These are phyloP conservation scores for Phytopythium litorale DNA, from an alignment of 352 stramenopile species.

Conservation along the genomic window DNA sequence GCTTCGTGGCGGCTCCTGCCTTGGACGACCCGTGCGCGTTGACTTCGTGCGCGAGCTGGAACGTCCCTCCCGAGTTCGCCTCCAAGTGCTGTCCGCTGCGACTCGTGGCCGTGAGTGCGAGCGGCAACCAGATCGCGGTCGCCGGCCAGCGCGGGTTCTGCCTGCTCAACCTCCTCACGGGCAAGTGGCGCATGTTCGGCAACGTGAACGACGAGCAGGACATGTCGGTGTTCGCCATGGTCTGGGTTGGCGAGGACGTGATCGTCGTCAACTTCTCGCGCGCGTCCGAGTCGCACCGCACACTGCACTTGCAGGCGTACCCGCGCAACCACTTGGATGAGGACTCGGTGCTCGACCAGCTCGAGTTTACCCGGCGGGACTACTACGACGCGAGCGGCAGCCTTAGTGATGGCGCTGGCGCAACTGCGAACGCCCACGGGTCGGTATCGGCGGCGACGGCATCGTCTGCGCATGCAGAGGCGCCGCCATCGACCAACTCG, in stretches of 20 bases:
- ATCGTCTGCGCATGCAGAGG: not conserved
- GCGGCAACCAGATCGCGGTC: slow-evolving; percentile 58
- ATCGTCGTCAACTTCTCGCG: slow-evolving; percentile 63
- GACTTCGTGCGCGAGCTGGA: slow-evolving; percentile 55
- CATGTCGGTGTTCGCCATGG: slow-evolving; percentile 53
- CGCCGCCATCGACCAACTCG: not conserved
- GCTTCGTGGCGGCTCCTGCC: slow-evolving; percentile 39
- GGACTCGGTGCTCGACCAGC: slow-evolving; percentile 42
- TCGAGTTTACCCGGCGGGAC: slow-evolving; percentile 36
- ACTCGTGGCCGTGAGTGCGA: slow-evolving; percentile 49
- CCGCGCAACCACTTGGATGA: slow-evolving; percentile 76
- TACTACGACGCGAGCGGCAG: slow-evolving; percentile 16
- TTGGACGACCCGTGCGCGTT: slow-evolving; percentile 64
- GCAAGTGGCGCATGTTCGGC: slow-evolving; percentile 82
- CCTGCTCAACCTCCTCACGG: slow-evolving; percentile 55
- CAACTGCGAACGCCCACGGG: not conserved
- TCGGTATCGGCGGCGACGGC: slow-evolving; percentile 9
- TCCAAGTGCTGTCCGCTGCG: slow-evolving; percentile 59
- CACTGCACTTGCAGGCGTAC: slow-evolving; percentile 62
- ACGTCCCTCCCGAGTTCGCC: slow-evolving; percentile 55
- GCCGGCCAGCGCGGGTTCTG: slow-evolving; percentile 73
- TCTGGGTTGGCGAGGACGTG: slow-evolving; percentile 64
- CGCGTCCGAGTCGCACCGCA: slow-evolving; percentile 47
- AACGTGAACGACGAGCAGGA: slow-evolving; percentile 85
- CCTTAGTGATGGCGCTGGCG: not conserved